Base-by-base conservation (phyloP, 768 basidiomycete species). In the Krasilnikovozyma curviuscula region DNA sequence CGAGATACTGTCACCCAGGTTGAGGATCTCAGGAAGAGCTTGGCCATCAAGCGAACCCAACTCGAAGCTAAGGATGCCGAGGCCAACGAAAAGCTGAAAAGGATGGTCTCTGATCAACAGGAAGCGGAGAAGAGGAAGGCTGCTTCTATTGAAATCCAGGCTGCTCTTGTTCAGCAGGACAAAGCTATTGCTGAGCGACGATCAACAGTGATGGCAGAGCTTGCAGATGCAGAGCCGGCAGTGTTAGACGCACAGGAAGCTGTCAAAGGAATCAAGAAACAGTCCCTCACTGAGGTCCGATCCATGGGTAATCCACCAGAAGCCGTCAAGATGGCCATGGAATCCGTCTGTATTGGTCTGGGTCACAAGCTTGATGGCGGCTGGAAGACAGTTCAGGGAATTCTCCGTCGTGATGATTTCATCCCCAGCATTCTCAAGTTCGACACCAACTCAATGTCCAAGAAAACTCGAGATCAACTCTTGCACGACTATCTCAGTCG, bases 261-360 rank as follows among this genome's bases (percentile, higher is more conserved):
- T n/a, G 93, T 98, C 59, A 83, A 81, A 56, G 91, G 80, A 62
- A 97, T 98, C 70, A 93, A 84, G 66, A 77, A 78, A 56, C 83
- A 86, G 59, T 89, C 97, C 59, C 68, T 98, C 34, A 83, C 89
- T 60, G 93, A 98, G 75, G 93, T 97, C 34, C 76, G 93, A 57
- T 75, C 84, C 9, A 95, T 98, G 89, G 83, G 86, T 37, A 95
- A 95, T 60, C 93, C 93, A 39, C 93, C 93, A 0, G 93, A 97
- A 63, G 81, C 84, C 5, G 89, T 97, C 56, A 97, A 97, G 64
- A 66, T 91, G 38, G 85, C 93, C 14, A 97, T 97, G 88, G 93
- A 97, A 61, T 93, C 89, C 1, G 91, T 93, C 33, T 97, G 93
- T 64, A 88, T 83, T 13, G 72, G 93, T 39, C 77, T 98, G 19